A percentile compares a stretch with the other conserved stretches of the same genome.
phyloP scores from a whole-genome alignment of 2,329 filamentous ascomycete genomes.

The Nigrospora osmanthi region DNA sequence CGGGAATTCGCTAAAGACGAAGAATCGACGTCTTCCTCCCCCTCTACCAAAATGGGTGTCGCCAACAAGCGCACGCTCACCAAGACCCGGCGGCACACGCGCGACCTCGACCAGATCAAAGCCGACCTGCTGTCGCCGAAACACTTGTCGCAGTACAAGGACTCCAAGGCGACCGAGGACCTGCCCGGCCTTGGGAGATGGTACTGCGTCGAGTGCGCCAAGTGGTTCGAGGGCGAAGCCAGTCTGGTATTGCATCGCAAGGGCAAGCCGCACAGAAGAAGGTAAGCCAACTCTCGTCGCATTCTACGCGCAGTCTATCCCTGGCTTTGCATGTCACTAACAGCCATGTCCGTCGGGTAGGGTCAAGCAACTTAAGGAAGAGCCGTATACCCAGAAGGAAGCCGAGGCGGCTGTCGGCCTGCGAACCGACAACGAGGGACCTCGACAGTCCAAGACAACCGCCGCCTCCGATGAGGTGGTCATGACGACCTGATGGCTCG shows the following conservation, averaged over 20 bases:
- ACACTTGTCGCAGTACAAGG: constrained; percentile 73
- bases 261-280: constrained; percentile 90
- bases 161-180: constrained; percentile 74
- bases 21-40: too few species aligned
- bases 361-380: constrained; percentile 73
- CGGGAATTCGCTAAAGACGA: too few species aligned
- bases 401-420: constrained; percentile 75
- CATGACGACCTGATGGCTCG: constrained; percentile 23
- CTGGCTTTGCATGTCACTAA: too few species aligned
- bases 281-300: constrained; percentile 36
- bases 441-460: constrained; percentile 13
- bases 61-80: constrained; percentile 57
- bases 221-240: constrained; percentile 85
- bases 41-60: constrained; percentile 52
- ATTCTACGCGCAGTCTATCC: too few species aligned
- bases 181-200: constrained; percentile 77
- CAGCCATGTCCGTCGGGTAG: constrained; percentile 32
- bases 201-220: constrained; percentile 91
- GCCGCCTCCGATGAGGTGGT: constrained; percentile 27
- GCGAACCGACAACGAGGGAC: constrained; percentile 56
- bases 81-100: constrained; percentile 66
- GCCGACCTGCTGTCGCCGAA: constrained; percentile 70
- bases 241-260: constrained; percentile 70
- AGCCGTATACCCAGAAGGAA: constrained; percentile 78
- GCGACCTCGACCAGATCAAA: constrained; percentile 89